These are phyloP conservation scores for Lojkania enalia DNA, from an alignment of 2,329 filamentous ascomycete species.

Conservation along the genomic window DNA sequence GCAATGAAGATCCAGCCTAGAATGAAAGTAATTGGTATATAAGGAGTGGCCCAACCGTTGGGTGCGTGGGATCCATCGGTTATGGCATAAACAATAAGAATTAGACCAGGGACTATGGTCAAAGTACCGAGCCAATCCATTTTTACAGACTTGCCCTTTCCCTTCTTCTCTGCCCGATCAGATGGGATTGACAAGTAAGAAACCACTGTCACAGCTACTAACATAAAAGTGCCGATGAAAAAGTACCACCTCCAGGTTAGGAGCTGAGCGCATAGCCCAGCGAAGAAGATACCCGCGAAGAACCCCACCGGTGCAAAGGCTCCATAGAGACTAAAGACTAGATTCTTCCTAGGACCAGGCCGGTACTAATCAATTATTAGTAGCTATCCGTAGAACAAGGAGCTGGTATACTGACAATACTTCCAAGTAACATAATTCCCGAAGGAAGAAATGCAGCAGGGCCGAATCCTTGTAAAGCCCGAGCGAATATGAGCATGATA, in stretches of 20 bases:
- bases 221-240: conserved; percentile 38
- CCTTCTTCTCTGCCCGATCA: conserved; percentile 11
- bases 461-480: conserved; percentile 74
- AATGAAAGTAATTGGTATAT: conserved; percentile 68
- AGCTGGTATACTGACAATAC: conserved; percentile 37
- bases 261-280: conserved; percentile 36
- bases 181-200: conserved; percentile 38
- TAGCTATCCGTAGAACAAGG: no score
- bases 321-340: conserved; percentile 65
- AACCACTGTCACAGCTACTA: conserved; percentile 32
- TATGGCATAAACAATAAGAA: conserved; percentile 74
- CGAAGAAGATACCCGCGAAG: conserved; percentile 43
- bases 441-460: conserved; percentile 72
- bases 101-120: conserved; percentile 56
- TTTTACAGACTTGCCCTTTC: conserved; percentile 24
- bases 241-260: conserved; percentile 40
- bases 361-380: conserved; percentile 53
- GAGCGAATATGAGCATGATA: conserved; percentile 72
- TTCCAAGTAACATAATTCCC: conserved; percentile 67
- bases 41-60: conserved; percentile 71
- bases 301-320: conserved; percentile 56
- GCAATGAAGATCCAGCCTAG: conserved; percentile 64
- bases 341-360: conserved; percentile 69
- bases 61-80: conserved; percentile 72
- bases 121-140: conserved; percentile 46